Evolutionary conservation across 441 rosid genomes (phyloP).

Genomic region (Capsella rubella): DNA sequence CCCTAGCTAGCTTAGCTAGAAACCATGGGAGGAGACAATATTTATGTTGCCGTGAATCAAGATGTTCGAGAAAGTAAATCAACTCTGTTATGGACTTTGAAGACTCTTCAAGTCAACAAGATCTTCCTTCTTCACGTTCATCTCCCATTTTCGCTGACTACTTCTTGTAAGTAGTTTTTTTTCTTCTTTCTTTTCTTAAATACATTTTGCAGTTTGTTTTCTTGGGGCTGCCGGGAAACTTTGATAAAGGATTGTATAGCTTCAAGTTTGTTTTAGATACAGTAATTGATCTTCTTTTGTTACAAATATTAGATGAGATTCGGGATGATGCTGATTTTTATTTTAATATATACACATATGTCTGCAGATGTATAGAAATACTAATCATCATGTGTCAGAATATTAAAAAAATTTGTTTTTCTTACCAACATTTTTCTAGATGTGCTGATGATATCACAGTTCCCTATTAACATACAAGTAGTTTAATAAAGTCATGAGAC

Average conservation of each 20-base stretch:
- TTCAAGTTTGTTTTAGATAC: neutral
- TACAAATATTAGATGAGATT: neutral
- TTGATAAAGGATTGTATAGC: neutral
- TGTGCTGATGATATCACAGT: neutral
- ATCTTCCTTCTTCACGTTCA: constrained; percentile 74
- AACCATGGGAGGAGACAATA: constrained; percentile 44
- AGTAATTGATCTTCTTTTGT: no score
- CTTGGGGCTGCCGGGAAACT: neutral
- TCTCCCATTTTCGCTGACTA: constrained; percentile 59
- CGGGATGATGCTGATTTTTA: neutral
- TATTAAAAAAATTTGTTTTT: neutral
- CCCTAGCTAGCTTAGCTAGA: neutral
- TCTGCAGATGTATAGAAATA: neutral
- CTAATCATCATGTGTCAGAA: neutral
- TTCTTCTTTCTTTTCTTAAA: neutral
- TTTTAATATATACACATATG: neutral
- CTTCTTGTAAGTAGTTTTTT: constrained; percentile 55
- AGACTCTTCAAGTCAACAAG: constrained; percentile 61
- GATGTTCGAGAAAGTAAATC: constrained; percentile 55
- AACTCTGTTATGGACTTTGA: constrained; percentile 69
- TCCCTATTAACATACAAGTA: neutral
- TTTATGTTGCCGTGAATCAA: constrained; percentile 76
- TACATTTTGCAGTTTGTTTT: neutral
- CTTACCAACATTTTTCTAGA: neutral
- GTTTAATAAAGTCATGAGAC: neutral